phyloP scores from a whole-genome alignment of 805 yeast species.

The Pichia sporocuriosa region DNA sequence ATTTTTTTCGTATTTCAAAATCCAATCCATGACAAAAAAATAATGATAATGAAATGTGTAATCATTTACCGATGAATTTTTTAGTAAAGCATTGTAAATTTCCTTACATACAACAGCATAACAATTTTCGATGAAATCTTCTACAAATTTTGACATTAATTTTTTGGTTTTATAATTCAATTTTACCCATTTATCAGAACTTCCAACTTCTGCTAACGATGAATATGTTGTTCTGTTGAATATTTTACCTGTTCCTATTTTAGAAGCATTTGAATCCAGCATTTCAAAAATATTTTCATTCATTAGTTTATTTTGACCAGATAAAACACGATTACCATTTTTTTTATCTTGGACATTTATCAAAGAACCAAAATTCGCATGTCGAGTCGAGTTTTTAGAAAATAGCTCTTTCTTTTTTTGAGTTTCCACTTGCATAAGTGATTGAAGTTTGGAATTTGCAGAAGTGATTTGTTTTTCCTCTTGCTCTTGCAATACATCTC shows the following conservation, averaged over 20 bases:
- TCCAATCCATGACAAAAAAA: slow-evolving; percentile 66
- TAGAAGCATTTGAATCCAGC: slow-evolving; percentile 57
- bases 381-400: slow-evolving; percentile 40
- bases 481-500: neutral
- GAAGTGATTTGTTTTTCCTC: slow-evolving; percentile 1
- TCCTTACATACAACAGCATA: slow-evolving; percentile 58
- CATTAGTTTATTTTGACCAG: slow-evolving; percentile 54
- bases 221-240: slow-evolving; percentile 11
- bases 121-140: slow-evolving; percentile 63
- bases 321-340: slow-evolving; percentile 52
- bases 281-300: slow-evolving; percentile 47
- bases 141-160: slow-evolving; percentile 38
- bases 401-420: slow-evolving; percentile 34
- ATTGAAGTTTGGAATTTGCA: slow-evolving; percentile 33
- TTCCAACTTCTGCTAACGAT: neutral
- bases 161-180: slow-evolving; percentile 17
- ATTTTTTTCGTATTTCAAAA: slow-evolving; percentile 55
- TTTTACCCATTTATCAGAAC: slow-evolving; percentile 1
- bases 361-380: slow-evolving; percentile 86
- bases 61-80: slow-evolving; percentile 28
- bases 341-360: slow-evolving; percentile 57
- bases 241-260: slow-evolving; percentile 36
- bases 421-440: slow-evolving; percentile 55
- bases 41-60: slow-evolving; percentile 37
- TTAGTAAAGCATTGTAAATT: slow-evolving; percentile 32